Conservation (phyloP, 169 alveolate genomes). For the Amoebophrya sp. region DNA sequence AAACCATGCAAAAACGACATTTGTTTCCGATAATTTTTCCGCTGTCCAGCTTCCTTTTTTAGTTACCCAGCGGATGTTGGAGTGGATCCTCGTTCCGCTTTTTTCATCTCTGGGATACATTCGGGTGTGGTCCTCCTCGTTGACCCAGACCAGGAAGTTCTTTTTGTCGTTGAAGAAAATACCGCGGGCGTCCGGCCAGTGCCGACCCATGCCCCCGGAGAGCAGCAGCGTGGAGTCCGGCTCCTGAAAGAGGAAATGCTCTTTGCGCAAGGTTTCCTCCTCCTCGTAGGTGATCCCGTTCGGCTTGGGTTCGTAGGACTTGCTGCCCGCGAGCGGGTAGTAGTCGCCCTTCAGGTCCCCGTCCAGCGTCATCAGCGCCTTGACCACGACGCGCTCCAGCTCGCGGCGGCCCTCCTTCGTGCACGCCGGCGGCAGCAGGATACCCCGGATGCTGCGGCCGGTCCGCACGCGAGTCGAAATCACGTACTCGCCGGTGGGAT, state of each 20-base stretch:
- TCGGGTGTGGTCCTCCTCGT: conserved; percentile 59
- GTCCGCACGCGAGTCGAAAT: conserved; percentile 42
- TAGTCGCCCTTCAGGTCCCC: conserved; percentile 53
- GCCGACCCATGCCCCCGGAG: conserved; percentile 48
- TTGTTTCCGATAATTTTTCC: conserved; percentile 43
- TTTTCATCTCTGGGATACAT: too few species aligned
- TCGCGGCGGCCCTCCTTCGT: conserved; percentile 46
- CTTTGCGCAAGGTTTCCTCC: conserved; percentile 46
- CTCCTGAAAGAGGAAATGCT: conserved; percentile 55
- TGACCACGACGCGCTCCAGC: conserved; percentile 39
- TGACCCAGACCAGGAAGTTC: conserved; percentile 56
- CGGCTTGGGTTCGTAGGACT: conserved; percentile 36
- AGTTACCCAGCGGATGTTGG: too few species aligned
- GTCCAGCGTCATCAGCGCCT: conserved; percentile 44
- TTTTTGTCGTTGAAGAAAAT: conserved; percentile 52
- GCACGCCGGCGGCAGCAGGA: conserved; percentile 53
- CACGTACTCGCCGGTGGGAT: conserved; percentile 35
- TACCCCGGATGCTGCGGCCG: conserved; percentile 37
- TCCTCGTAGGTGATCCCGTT: conserved; percentile 41
- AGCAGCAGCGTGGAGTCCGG: conserved; percentile 46
- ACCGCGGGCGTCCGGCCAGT: conserved; percentile 64
- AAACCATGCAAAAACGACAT: not conserved
- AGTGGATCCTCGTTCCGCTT: too few species aligned
- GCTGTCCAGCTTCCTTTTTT: too few species aligned
- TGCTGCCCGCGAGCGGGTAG: conserved; percentile 41